Evolutionary conservation across 164 flowering plant genomes (phyloP).

Genomic region (Buxus sempervirens): DNA sequence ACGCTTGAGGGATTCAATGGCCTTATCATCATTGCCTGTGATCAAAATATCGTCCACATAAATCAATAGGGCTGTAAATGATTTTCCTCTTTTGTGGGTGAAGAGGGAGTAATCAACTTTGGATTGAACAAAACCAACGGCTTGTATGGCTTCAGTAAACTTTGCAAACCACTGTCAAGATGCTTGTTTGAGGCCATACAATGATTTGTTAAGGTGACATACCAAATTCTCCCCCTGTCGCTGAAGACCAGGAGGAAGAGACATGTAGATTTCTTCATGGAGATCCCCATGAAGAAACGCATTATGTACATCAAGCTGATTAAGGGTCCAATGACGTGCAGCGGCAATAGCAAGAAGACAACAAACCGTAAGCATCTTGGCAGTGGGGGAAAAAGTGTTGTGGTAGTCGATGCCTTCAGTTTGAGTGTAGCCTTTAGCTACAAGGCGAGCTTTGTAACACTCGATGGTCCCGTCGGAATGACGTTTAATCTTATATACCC

Average conservation of each 20-base stretch:
- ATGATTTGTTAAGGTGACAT: too few relatives aligned
- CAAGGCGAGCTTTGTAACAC: not conserved
- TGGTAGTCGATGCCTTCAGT: not conserved
- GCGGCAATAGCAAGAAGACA: not conserved
- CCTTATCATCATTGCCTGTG: not conserved
- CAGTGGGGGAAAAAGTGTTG: not conserved
- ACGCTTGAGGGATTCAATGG: too few relatives aligned
- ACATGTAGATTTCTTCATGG: too few relatives aligned
- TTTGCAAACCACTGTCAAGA: conserved; percentile 6
- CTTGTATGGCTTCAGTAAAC: not conserved
- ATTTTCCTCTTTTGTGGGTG: too few relatives aligned
- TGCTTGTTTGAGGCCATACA: conserved; percentile 11
- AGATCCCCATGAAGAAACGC: not conserved
- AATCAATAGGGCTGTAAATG: too few relatives aligned
- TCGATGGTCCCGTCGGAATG: not conserved
- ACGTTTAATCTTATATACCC: conserved; percentile 2
- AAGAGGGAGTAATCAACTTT: too few relatives aligned
- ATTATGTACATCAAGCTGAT: not conserved
- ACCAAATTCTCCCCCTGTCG: too few relatives aligned
- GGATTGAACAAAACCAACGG: too few relatives aligned
- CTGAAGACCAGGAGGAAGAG: not conserved
- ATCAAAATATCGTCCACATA: too few relatives aligned
- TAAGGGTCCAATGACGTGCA: not conserved
- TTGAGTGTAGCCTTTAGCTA: conserved; percentile 3
- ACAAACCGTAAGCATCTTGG: not conserved